These are phyloP conservation scores for Aphanocladium album DNA, from an alignment of 2,329 filamentous ascomycete species.

Conservation along the genomic window DNA sequence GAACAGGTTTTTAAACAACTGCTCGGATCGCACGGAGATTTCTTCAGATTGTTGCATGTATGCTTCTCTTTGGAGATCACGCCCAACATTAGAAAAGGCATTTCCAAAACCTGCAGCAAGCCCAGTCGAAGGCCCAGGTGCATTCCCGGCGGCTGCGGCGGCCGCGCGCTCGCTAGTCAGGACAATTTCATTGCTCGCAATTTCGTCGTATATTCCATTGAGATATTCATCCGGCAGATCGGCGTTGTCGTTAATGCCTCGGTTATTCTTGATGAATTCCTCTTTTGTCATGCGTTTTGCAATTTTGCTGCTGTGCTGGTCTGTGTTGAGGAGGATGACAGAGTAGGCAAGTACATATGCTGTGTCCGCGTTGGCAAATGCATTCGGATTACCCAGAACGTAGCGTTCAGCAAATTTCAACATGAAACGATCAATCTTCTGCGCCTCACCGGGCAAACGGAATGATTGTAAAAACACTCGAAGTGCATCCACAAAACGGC, in stretches of 20 bases:
- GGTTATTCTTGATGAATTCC: conserved; percentile 98
- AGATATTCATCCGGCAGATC: conserved; percentile 93
- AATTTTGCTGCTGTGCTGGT: conserved; percentile 87
- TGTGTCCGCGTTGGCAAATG: conserved; percentile 96
- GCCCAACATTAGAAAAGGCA: conserved; percentile 83
- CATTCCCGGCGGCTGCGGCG: conserved; percentile 70
- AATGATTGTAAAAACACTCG: conserved; percentile 92
- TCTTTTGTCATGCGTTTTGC: conserved; percentile 84
- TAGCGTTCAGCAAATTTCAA: conserved; percentile 97
- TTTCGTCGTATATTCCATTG: conserved; percentile 85
- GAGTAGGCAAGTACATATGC: conserved; percentile 95
- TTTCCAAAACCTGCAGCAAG: conserved; percentile 81
- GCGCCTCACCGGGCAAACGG: conserved; percentile 88
- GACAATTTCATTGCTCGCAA: conserved; percentile 86
- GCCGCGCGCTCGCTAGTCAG: conserved; percentile 86
- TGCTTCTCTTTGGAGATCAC: conserved; percentile 86
- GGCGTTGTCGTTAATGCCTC: conserved; percentile 94
- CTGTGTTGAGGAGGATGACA: conserved; percentile 93
- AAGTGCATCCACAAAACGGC: conserved; percentile 86
- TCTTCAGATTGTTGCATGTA: conserved; percentile 95
- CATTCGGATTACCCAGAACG: conserved; percentile 89
- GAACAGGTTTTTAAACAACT: conserved; percentile 90
- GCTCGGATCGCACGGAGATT: conserved; percentile 67
- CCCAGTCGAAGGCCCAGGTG: conserved; percentile 56
- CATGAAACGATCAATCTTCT: conserved; percentile 99